A percentile compares a stretch with the other conserved stretches of the same genome.
Conservation (phyloP, 371 early-diverging fungal species). For the Mucor racemosus region DNA sequence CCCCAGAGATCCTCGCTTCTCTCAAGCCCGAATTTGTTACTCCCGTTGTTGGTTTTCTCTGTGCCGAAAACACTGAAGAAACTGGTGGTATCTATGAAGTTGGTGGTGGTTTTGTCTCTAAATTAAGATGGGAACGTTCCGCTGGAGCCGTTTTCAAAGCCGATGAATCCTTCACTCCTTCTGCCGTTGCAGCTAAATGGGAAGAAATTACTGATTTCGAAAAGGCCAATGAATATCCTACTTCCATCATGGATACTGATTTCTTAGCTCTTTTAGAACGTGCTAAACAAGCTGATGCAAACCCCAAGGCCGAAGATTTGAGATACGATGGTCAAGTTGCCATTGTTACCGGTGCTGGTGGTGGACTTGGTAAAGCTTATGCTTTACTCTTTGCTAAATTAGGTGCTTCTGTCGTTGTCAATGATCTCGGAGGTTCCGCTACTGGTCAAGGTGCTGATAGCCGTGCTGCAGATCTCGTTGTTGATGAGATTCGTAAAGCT, state of each 20-base stretch:
- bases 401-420: constrained; percentile 87
- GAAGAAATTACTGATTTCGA: constrained; percentile 79
- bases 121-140: constrained; percentile 94
- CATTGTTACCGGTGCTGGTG: constrained; percentile 93
- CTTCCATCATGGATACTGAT: constrained; percentile 81
- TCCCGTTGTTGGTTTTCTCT: constrained; percentile 93
- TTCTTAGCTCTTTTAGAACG: constrained; percentile 82
- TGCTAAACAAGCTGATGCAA: constrained; percentile 69
- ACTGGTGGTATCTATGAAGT: constrained; percentile 92
- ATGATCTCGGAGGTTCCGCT: constrained; percentile 81
- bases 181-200: constrained; percentile 78
- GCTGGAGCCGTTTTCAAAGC: constrained; percentile 92
- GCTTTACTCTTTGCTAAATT: constrained; percentile 83
- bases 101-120: constrained; percentile 94
- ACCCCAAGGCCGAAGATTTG: constrained; percentile 62
- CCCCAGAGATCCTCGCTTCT: constrained; percentile 88
- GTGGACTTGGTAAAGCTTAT: constrained; percentile 89
- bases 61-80: constrained; percentile 87
- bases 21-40: constrained; percentile 97
- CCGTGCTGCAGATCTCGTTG: constrained; percentile 95
- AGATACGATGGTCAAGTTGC: constrained; percentile 87
- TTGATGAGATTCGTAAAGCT: constrained; percentile 88
- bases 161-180: constrained; percentile 86
- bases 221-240: constrained; percentile 71
- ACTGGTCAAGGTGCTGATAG: constrained; percentile 65